Conservation (phyloP, 768 basidiomycete species). For the Dictyophora rubrovolvata region DNA sequence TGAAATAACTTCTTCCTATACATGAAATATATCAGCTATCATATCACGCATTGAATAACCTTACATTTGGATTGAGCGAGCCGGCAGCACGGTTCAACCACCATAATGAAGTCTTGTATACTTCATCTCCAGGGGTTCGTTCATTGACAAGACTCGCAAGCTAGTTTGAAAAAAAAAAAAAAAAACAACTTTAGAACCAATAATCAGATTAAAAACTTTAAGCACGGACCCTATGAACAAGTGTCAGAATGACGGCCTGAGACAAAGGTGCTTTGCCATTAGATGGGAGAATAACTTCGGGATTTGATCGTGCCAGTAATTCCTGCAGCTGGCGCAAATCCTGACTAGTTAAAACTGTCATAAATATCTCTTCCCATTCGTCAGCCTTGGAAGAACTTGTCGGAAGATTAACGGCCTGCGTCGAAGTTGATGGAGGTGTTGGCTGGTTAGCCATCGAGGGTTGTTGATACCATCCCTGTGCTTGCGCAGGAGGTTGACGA, state of each 20-base stretch:
- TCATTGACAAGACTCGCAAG: constrained; percentile 67
- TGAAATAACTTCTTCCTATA: constrained; percentile 68
- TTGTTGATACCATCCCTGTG: constrained; percentile 20
- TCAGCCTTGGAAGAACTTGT: constrained; percentile 50
- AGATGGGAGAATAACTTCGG: constrained; percentile 71
- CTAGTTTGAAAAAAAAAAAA: constrained; percentile 26
- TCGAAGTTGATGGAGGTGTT: constrained; percentile 19
- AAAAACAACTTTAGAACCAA: not conserved
- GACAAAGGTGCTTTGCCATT: constrained; percentile 62
- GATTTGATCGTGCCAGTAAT: constrained; percentile 60
- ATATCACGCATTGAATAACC: constrained; percentile 14
- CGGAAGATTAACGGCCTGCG: constrained; percentile 28
- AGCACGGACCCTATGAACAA: constrained; percentile 63
- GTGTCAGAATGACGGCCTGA: constrained; percentile 75
- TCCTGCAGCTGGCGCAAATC: constrained; percentile 67
- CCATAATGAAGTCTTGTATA: constrained; percentile 76
- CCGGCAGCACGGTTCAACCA: constrained; percentile 73
- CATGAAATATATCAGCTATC: constrained; percentile 8
- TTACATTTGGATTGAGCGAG: constrained; percentile 62
- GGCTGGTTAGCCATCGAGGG: constrained; percentile 21
- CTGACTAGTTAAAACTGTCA: constrained; percentile 66
- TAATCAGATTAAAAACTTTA: constrained; percentile 8
- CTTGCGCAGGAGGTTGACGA: constrained; percentile 25
- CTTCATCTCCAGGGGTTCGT: constrained; percentile 65
- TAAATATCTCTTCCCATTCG: constrained; percentile 79